Base-by-base conservation (phyloP, 1,284 basidiomycete genomes). In the Tilletia horrida region DNA sequence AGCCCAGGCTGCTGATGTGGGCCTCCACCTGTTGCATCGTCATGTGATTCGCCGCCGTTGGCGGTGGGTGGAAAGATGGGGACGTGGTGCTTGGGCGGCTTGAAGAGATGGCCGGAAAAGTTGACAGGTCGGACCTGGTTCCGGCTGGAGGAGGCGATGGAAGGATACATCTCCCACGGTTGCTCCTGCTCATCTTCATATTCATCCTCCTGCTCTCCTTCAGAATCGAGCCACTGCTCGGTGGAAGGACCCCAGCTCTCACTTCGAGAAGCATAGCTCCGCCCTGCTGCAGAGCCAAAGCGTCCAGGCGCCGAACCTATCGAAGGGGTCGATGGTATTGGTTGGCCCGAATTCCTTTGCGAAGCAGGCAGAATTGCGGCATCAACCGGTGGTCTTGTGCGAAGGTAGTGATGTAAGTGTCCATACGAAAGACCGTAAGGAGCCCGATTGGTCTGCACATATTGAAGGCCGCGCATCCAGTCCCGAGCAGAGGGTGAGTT, bases 161-260 rank as follows among this genome's bases (percentile, higher is more conserved):
- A 59, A 3, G 55, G 55, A 29, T 59, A 59, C 14, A 59, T 3
- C 25, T 59, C 55, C 55, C 55, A 59, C 7, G 27, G 23, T 29
- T 25, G 55, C 27, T 59, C 27, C 4, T 59, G 29, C 2, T 59
- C 55, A 18, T 59, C 31, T 14, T 40, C 55, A 16, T 25, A 13
- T 6, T 59, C 55, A 18, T 59, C 31, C 27, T 40, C 55, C 55
- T 52, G n/a, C n/a, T 59, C 55, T 29, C 18, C 31, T 13, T 59
- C 55, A 25, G 55, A 59, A 18, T 59, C 55, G 29, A 59, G 55
- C 55, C 55, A 59, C 25, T 59, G 27, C 25, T 59, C 55, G 14
- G 55, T 35, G 4, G 55, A 59, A 40, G 55, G 55, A 2, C 27
- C 27, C 55, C 55, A 59, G 2, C 35, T 25, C 29, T 13, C 14